Conservation (phyloP, 2,329 filamentous ascomycete species). For the Mollisia scopiformis region DNA sequence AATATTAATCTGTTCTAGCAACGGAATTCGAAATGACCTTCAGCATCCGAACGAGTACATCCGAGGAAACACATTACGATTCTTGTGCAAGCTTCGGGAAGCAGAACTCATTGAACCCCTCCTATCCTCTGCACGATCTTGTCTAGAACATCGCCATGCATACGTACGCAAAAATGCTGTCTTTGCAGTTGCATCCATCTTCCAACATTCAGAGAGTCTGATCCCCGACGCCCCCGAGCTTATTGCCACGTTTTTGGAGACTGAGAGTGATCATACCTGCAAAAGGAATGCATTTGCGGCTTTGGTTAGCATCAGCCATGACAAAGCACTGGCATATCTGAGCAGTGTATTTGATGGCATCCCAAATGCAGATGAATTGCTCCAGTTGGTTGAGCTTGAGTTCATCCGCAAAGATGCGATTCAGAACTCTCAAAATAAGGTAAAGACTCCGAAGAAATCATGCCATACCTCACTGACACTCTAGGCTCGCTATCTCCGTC, state of each 20-base stretch:
- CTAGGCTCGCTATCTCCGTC: slow-evolving; percentile 83
- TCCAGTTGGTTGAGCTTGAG: slow-evolving; percentile 92
- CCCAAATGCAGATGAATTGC: slow-evolving; percentile 88
- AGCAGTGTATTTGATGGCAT: slow-evolving; percentile 91
- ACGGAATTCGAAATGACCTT: slow-evolving; percentile 96
- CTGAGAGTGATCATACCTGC: slow-evolving; percentile 92
- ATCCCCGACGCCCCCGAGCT: slow-evolving; percentile 96
- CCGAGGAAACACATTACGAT: slow-evolving; percentile 95
- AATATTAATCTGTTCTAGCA: slow-evolving; percentile 56
- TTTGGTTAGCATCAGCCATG: slow-evolving; percentile 87
- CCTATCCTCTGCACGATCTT: slow-evolving; percentile 87
- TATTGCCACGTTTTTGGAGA: slow-evolving; percentile 84
- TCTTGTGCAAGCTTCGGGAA: slow-evolving; percentile 94
- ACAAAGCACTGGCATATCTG: slow-evolving; percentile 87
- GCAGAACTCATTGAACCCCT: slow-evolving; percentile 95
- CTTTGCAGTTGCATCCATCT: slow-evolving; percentile 91
- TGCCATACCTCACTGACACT: slow-evolving; percentile 26
- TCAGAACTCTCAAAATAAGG: slow-evolving; percentile 92
- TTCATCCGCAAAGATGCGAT: slow-evolving; percentile 98
- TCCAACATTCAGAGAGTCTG: slow-evolving; percentile 83
- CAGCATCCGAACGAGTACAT: slow-evolving; percentile 99
- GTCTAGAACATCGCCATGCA: slow-evolving; percentile 93
- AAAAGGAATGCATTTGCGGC: slow-evolving; percentile 98
- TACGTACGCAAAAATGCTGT: slow-evolving; percentile 99
- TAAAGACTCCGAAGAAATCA: slow-evolving; percentile 40